Evolutionary conservation across 1,284 basidiomycete species (phyloP).

Genomic region (Trametes pubescens): DNA sequence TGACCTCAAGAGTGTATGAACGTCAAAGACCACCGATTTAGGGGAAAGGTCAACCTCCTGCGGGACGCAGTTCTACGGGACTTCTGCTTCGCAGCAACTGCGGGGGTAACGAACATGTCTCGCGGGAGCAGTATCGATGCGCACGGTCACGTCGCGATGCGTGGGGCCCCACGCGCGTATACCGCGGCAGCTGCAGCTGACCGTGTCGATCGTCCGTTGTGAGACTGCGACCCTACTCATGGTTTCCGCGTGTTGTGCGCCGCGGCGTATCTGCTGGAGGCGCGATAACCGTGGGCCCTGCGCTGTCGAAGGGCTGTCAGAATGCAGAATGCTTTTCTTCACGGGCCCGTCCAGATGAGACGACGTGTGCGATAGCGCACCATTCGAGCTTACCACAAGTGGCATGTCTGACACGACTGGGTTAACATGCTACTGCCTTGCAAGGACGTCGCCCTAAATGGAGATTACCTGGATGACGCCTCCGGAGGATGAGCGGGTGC

Average conservation of each 20-base stretch:
- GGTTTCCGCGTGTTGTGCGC: conserved; percentile 3
- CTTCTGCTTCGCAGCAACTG: no score
- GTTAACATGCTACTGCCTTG: no score
- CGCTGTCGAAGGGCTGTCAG: not conserved
- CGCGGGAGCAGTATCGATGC: not conserved
- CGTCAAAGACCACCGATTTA: no score
- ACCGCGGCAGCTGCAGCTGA: not conserved
- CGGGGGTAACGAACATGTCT: no score
- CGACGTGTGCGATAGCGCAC: not conserved
- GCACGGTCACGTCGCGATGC: not conserved
- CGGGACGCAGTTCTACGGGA: no score
- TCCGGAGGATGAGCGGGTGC: not conserved
- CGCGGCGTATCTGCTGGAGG: not conserved
- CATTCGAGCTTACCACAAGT: not conserved
- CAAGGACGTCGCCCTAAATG: not conserved
- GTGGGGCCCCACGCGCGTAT: not conserved
- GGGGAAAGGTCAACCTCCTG: no score
- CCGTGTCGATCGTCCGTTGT: conserved; percentile 6
- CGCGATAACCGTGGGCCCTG: not conserved
- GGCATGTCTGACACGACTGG: not conserved
- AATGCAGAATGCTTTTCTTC: not conserved
- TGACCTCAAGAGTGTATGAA: no score
- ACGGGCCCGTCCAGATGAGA: not conserved
- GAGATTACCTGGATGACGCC: not conserved
- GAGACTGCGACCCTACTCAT: conserved; percentile 5